Evolutionary conservation across 768 basidiomycete species (phyloP).

Genomic region (Ephemerocybe angulata): DNA sequence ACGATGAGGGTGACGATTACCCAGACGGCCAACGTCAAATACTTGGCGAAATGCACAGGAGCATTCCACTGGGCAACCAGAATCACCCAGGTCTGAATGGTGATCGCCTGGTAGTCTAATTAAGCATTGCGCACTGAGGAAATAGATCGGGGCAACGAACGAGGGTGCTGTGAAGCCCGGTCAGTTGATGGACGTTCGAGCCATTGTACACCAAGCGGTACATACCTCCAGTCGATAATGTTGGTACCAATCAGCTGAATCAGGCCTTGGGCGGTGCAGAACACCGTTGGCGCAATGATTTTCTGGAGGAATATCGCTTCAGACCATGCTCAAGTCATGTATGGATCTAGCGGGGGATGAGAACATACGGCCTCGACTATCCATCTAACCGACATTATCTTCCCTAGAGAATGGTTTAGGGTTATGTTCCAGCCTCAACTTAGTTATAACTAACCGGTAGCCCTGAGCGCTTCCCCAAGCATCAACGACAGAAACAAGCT

Average conservation of each 20-base stretch:
- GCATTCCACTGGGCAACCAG: conserved; percentile 7
- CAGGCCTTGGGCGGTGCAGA: background rate
- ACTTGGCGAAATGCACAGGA: conserved; percentile 3
- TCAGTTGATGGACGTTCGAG: background rate
- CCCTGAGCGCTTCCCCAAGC: conserved; percentile 1
- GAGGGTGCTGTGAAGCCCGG: background rate
- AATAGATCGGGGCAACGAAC: background rate
- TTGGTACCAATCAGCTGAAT: background rate
- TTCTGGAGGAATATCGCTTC: background rate
- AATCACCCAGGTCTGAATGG: conserved; percentile 5
- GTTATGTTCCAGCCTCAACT: background rate
- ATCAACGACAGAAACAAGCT: conserved; percentile 6
- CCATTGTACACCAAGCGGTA: background rate
- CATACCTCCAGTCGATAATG: background rate
- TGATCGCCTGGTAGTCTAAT: conserved; percentile 2
- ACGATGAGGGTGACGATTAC: conserved; percentile 1
- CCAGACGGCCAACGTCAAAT: conserved; percentile 1
- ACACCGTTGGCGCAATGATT: background rate
- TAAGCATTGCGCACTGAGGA: background rate
- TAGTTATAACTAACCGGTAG: conserved; percentile 4
- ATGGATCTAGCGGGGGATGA: too few species aligned
- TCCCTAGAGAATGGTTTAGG: background rate
- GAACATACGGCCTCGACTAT: background rate
- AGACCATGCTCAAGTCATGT: background rate
- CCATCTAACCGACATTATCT: conserved; percentile 1